A percentile compares a stretch with the other conserved stretches of the same genome.
Evolutionary conservation across 352 stramenopile genomes (phyloP).

Genomic region (Globisporangium megalacanthum): DNA sequence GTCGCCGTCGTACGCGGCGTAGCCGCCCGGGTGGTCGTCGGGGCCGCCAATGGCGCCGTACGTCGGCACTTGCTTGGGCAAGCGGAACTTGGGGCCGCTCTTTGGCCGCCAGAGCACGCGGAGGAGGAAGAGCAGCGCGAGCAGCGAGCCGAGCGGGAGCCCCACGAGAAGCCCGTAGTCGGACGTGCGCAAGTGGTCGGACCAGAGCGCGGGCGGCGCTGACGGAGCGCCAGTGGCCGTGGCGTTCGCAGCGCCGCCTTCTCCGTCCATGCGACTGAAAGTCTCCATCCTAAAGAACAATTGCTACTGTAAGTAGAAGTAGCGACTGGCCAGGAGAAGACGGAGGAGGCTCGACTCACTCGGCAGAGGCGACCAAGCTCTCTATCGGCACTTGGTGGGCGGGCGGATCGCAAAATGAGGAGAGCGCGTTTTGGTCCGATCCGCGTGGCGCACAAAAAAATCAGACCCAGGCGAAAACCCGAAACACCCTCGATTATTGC

Average conservation of each 20-base stretch:
- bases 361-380: too few species aligned
- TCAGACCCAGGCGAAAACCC: too few species aligned
- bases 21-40: conserved; percentile 45
- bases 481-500: too few species aligned
- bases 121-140: conserved; percentile 53
- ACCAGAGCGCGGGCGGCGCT: conserved; percentile 36
- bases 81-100: conserved; percentile 66
- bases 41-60: conserved; percentile 58
- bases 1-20: conserved; percentile 66
- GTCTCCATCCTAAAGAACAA: too few species aligned
- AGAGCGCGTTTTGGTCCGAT: neutral
- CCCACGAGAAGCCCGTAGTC: conserved; percentile 69
- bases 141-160: conserved; percentile 50
- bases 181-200: conserved; percentile 39
- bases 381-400: too few species aligned
- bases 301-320: too few species aligned
- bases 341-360: too few species aligned
- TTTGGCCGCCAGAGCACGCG: conserved; percentile 74
- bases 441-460: too few species aligned
- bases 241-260: neutral
- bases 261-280: too few species aligned
- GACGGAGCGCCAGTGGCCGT: conserved; percentile 2
- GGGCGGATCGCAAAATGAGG: neutral
- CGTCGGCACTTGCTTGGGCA: conserved; percentile 73
- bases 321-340: too few species aligned